Conservation (phyloP, 23 red algal genomes). For the Cyanidiococcus yangmingshanensis region DNA sequence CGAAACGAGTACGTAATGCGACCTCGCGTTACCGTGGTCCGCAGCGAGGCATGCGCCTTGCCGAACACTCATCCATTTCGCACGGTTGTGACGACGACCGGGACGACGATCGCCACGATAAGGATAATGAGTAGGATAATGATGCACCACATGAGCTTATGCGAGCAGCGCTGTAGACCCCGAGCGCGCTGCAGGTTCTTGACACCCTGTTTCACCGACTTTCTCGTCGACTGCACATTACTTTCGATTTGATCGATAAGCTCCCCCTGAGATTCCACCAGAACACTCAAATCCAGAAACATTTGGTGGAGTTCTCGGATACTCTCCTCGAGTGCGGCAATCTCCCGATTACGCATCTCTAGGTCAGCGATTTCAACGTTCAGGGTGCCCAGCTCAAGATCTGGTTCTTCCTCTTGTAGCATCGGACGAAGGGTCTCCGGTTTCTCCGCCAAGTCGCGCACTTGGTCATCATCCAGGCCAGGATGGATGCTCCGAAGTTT, state of each 20-base stretch:
- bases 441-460: background rate
- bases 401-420: background rate
- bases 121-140: conserved; percentile 6
- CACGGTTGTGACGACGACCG: background rate
- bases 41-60: too few species aligned
- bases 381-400: conserved; percentile 9
- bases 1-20: too few species aligned
- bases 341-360: conserved; percentile 49
- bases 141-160: conserved; percentile 4
- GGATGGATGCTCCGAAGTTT: background rate
- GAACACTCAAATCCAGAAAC: conserved; percentile 89
- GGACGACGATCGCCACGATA: background rate
- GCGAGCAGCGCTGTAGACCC: background rate
- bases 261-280: conserved; percentile 86
- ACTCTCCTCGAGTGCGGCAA: conserved; percentile 55
- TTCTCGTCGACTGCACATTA: conserved; percentile 64
- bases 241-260: conserved; percentile 82
- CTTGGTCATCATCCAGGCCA: background rate
- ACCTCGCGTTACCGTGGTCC: too few species aligned
- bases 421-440: conserved; percentile 25
- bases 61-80: background rate
- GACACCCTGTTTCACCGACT: conserved; percentile 10
- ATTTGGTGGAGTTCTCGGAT: conserved; percentile 81
- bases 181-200: conserved; percentile 12
- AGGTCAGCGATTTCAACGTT: conserved; percentile 55